Evolutionary conservation across 2,329 filamentous ascomycete species (phyloP).

Genomic region (Chrysoporthe austroafricana): DNA sequence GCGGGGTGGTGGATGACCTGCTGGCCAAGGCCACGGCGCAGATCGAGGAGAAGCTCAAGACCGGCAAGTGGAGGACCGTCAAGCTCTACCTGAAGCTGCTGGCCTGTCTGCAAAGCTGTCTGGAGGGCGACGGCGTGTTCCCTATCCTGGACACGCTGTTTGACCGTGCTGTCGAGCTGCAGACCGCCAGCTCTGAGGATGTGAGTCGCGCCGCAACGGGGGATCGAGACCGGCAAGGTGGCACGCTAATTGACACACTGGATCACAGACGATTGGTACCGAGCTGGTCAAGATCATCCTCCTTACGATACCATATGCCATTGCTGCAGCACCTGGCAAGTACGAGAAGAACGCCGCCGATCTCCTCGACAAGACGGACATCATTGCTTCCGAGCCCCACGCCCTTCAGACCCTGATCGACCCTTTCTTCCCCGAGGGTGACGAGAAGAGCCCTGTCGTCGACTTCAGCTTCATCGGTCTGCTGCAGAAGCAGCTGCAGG

Average conservation of each 20-base stretch:
- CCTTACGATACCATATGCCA: constrained; percentile 87
- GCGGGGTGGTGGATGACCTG: constrained; percentile 71
- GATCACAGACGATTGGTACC: constrained; percentile 65
- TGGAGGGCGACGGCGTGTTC: constrained; percentile 85
- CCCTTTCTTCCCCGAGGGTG: constrained; percentile 72
- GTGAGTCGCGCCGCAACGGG: constrained; percentile 54
- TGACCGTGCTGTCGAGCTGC: constrained; percentile 84
- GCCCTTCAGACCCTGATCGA: constrained; percentile 84
- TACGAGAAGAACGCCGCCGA: constrained; percentile 71
- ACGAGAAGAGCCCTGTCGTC: constrained; percentile 65
- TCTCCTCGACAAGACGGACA: constrained; percentile 90
- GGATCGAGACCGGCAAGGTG: background rate
- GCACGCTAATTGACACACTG: background rate
- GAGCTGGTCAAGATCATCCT: constrained; percentile 97
- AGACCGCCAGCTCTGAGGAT: constrained; percentile 91
- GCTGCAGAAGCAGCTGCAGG: constrained; percentile 83
- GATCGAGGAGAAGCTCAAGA: constrained; percentile 68
- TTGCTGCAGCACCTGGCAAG: constrained; percentile 73
- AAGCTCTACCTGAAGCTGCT: constrained; percentile 90
- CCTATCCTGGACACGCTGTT: constrained; percentile 89
- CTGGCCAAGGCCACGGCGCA: constrained; percentile 64
- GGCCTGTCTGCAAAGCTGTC: constrained; percentile 79
- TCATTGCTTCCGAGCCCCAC: constrained; percentile 88
- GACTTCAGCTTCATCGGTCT: constrained; percentile 74
- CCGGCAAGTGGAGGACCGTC: constrained; percentile 84